Base-by-base conservation (phyloP, 768 basidiomycete genomes). In the Lanmaoa pseudosensibilis region DNA sequence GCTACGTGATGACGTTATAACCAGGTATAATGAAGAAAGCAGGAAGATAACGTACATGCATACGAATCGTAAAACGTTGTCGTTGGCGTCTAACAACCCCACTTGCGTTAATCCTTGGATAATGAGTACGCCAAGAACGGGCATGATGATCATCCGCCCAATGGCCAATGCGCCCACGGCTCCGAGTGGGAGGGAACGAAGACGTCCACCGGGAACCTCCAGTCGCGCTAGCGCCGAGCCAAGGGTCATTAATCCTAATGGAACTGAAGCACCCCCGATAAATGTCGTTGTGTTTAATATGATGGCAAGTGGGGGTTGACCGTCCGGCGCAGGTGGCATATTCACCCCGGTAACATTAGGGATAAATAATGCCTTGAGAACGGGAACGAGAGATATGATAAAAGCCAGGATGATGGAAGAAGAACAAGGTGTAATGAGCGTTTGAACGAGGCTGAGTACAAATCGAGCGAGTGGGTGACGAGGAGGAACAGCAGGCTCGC, bases 201-300 rank as follows among this genome's bases (percentile, higher is more conserved):
- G 82, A 46, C 79, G 68, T n/a, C 59, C 69, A 34, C 54, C 59
- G 1, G 86, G 83, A 4, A 89, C 56, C 19, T 77, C 72, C 56
- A 90, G 61, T 33, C 83, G 75, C 0, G 87, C 87, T 4, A 89
- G 70, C 0, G 83, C 83, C 4, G 83, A 83, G 0, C 87, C 87
- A 4, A 89, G 74, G 6, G 80, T 83, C 12, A 85, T 76, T 11
- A 89, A 67, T 2, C 85, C 85, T 2, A 88, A 61, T 0, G 87
- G 87, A 0, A 90, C 82, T 4, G 82, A 80, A 1, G 85, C 86
- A 2, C 69, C 79, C 1, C 88, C 86, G 37, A 87, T 75, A 61
- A 89, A 88, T 1, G 73, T 68, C 0, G 81, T 70, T 0, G 82
- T 80, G 53, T 86, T 83, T 53, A 85, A 62, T 37, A 89, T 43